Evolutionary conservation across 106 monocot genomes (phyloP).

Genomic region (Posidonia australis): DNA sequence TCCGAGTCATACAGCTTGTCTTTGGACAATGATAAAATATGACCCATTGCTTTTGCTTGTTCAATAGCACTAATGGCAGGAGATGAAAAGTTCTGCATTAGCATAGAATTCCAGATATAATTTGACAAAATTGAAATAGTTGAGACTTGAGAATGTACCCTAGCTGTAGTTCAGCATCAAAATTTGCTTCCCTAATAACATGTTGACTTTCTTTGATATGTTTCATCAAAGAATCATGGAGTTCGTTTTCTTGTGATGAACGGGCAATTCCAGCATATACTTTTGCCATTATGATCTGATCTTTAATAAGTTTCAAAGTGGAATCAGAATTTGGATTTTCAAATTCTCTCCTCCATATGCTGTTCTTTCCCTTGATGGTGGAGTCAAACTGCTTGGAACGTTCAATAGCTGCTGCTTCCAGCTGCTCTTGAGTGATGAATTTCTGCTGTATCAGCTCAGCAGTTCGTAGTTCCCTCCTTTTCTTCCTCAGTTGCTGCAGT

Average conservation of each 20-base stretch:
- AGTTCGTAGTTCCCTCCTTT: constrained; percentile 16
- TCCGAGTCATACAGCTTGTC: constrained; percentile 25
- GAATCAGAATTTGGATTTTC: constrained; percentile 19
- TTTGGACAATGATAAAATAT: constrained; percentile 23
- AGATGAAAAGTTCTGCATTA: not conserved
- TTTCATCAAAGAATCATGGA: constrained; percentile 22
- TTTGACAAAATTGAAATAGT: not conserved
- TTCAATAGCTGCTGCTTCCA: constrained; percentile 24
- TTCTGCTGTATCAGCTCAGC: constrained; percentile 8
- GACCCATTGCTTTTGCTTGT: constrained; percentile 35
- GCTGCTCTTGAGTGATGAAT: constrained; percentile 2
- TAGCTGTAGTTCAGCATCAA: constrained; percentile 24
- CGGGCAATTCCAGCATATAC: constrained; percentile 41
- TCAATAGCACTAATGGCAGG: constrained; percentile 17
- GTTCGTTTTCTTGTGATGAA: constrained; percentile 8
- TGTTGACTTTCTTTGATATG: constrained; percentile 15
- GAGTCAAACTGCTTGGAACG: constrained; percentile 23
- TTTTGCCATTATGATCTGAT: constrained; percentile 54
- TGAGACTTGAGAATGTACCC: constrained; percentile 23
- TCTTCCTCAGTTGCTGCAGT: constrained; percentile 17
- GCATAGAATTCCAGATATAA: not conserved
- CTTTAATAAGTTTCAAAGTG: constrained; percentile 39
- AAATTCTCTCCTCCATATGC: constrained; percentile 33
- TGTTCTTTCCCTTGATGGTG: constrained; percentile 19
- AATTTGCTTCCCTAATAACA: constrained; percentile 26